Evolutionary conservation across 2,329 filamentous ascomycete species (phyloP), one percentile per base, ranked within the genome.

Genomic region (Colletotrichum sublineola): DNA sequence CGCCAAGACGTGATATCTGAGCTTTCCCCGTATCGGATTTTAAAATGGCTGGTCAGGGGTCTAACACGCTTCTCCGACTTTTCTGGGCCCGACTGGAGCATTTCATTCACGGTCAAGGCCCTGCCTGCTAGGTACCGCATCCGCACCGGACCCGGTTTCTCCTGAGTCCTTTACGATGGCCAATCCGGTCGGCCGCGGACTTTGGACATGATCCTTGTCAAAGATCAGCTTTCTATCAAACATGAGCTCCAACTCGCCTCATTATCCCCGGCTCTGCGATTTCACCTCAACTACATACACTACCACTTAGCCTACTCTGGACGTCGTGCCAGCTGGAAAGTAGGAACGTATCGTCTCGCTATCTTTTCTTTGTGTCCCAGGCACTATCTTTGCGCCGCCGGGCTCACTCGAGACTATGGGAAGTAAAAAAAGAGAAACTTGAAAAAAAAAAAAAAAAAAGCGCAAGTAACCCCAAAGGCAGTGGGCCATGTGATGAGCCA

Each of bases 1-100:
- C 58, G 63, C 66, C 70, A 70, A 73, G 66, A 64, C 46, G 24
- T 60, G n/a, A 65, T 53, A 73, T 73, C 61, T 69, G 69, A 68
- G 57, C 58, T 63, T 63, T 58, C 18, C 57, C 65, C 53, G 64
- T 68, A 52, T 71, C 52, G 63, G 56, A 62, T 67, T 71, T 67
- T 71, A 57, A n/a, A 46, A 44, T 64, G 50, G 53, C 38, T 33
- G 46, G 57, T 44, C 69, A 64, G 44, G 69, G 53, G 66, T 68
- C 52, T 29, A 63, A 44, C 24, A 63, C 64, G 57, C 7, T 42
- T 56, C 42, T 62, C 56, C 20, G 38, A 33, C 48, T 33, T 63
- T 48, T 63, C 58, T 40, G 58, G 57, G 36, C 44, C 29, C 29
- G 31, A 58, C 20, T 36, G 31, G 8, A n/a, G 52, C 20, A 5